A percentile compares a stretch with the other conserved stretches of the same genome.
phyloP scores from a whole-genome alignment of 2,329 filamentous ascomycete species.

The Aspergillus latus region DNA sequence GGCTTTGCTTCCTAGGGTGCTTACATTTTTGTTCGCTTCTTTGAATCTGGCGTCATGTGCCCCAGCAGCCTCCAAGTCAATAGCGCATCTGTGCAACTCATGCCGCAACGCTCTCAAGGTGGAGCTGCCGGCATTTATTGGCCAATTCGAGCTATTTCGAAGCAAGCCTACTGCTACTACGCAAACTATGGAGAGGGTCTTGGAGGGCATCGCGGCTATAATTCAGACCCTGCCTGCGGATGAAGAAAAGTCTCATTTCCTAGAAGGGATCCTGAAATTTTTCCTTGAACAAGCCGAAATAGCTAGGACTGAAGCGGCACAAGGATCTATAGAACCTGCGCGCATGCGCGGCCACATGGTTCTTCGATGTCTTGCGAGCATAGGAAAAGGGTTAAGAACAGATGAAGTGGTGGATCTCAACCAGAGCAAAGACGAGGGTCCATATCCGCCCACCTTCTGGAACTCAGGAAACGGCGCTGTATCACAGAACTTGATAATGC shows the following conservation, averaged over 20 bases:
- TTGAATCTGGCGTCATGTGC: slow-evolving; percentile 43
- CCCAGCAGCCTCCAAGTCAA: slow-evolving; percentile 44
- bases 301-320: slow-evolving; percentile 33
- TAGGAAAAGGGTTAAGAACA: slow-evolving; percentile 41
- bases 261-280: slow-evolving; percentile 40
- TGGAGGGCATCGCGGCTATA: slow-evolving; percentile 47
- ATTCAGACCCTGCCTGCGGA: slow-evolving; percentile 43
- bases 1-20: slow-evolving; percentile 39
- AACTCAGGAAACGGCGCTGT: slow-evolving; percentile 32
- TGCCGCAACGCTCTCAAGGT: slow-evolving; percentile 42
- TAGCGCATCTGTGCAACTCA: slow-evolving; percentile 45
- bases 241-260: slow-evolving; percentile 39
- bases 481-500: slow-evolving; percentile 39
- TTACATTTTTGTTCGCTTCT: slow-evolving; percentile 48
- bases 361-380: slow-evolving; percentile 43
- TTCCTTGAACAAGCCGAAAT: slow-evolving; percentile 38
- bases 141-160: slow-evolving; percentile 42
- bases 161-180: slow-evolving; percentile 37
- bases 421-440: slow-evolving; percentile 23
- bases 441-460: slow-evolving; percentile 41
- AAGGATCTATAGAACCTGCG: slow-evolving; percentile 35
- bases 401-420: slow-evolving; percentile 39
- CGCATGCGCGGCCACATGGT: slow-evolving; percentile 36
- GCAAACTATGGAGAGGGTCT: slow-evolving; percentile 43
- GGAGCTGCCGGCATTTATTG: slow-evolving; percentile 45